A percentile compares a stretch with the other conserved stretches of the same genome.
These are phyloP conservation scores for Bromus sterilis DNA, from an alignment of 176 grass and related monocot species.

Conservation along the genomic window DNA sequence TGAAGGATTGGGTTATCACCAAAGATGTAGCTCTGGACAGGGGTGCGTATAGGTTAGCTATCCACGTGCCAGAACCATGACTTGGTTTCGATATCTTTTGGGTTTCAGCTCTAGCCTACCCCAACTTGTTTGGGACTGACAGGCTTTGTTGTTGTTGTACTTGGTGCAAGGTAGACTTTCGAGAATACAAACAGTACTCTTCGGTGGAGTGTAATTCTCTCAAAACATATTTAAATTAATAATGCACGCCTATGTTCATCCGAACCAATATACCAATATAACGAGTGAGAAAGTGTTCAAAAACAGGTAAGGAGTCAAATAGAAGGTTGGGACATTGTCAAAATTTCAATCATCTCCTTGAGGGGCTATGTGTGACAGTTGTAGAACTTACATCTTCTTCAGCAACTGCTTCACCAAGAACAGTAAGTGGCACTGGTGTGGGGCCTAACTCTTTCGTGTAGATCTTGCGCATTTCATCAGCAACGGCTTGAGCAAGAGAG, in stretches of 20 bases:
- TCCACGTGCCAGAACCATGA: too few relatives aligned
- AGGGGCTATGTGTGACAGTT: neutral
- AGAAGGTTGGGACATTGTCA: neutral
- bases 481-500: conserved; percentile 84
- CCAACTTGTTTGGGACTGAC: too few relatives aligned
- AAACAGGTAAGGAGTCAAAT: neutral
- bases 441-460: conserved; percentile 78
- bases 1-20: too few relatives aligned
- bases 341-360: neutral
- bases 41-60: too few relatives aligned
- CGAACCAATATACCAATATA: neutral
- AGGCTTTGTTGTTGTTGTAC: too few relatives aligned
- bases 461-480: conserved; percentile 70
- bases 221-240: neutral
- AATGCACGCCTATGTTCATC: neutral
- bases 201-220: neutral
- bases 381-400: conserved; percentile 83
- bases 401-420: conserved; percentile 67
- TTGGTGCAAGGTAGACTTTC: neutral
- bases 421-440: conserved; percentile 71
- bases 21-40: too few relatives aligned
- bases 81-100: too few relatives aligned
- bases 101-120: too few relatives aligned
- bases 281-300: neutral
- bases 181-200: neutral